These are phyloP conservation scores for Naganishia sp. DNA, from an alignment of 1,284 basidiomycete genomes.

Conservation along the genomic window DNA sequence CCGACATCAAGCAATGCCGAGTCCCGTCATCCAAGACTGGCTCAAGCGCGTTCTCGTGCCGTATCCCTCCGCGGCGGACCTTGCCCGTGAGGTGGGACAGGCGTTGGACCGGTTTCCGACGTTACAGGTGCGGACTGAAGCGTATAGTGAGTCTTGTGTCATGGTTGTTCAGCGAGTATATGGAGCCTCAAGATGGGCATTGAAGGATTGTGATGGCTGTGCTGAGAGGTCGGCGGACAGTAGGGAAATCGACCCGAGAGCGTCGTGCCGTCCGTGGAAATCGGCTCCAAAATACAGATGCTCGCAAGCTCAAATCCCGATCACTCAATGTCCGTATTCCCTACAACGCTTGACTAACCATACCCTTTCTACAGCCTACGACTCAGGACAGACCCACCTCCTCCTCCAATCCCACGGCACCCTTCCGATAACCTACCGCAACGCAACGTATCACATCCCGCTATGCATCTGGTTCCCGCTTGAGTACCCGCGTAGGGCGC, in stretches of 20 bases:
- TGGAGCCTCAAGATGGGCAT: too few relatives aligned
- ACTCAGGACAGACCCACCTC: constrained; percentile 89
- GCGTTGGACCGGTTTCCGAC: constrained; percentile 64
- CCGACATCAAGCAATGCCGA: not conserved
- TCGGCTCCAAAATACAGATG: too few relatives aligned
- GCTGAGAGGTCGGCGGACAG: too few relatives aligned
- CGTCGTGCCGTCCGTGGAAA: too few relatives aligned
- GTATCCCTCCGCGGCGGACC: constrained; percentile 64
- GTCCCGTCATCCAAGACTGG: constrained; percentile 59
- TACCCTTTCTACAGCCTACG: constrained; percentile 65
- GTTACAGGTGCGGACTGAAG: constrained; percentile 83
- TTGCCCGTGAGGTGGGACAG: constrained; percentile 67
- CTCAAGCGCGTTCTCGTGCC: constrained; percentile 67
- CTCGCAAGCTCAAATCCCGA: too few relatives aligned
- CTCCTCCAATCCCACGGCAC: constrained; percentile 88
- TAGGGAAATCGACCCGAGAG: too few relatives aligned
- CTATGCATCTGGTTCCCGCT: constrained; percentile 82
- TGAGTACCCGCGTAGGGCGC: constrained; percentile 77
- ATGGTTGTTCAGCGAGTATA: not conserved
- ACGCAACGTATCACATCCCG: constrained; percentile 87
- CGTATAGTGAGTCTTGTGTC: constrained; percentile 71
- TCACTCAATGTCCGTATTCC: too few relatives aligned
- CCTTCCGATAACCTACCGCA: constrained; percentile 78
- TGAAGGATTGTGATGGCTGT: not conserved
- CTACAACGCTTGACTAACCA: too few relatives aligned